Percentiles rank a stretch among this genome's conserved stretches.
Evolutionary conservation across 768 basidiomycete genomes (phyloP).

Genomic region (Lactarius quietus): DNA sequence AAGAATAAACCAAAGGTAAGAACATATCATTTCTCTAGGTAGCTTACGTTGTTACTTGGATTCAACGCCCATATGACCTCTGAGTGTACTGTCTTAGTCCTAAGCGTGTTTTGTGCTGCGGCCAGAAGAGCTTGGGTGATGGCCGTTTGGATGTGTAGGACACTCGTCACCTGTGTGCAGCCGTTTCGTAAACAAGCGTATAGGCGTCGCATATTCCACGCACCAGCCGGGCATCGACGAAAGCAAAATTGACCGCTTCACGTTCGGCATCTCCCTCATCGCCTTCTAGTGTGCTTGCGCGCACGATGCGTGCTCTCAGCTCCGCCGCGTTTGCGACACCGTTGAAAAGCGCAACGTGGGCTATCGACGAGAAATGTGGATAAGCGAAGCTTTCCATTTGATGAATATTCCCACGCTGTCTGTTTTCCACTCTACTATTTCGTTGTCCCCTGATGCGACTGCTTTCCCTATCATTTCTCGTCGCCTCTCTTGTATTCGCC

Average conservation of each 20-base stretch:
- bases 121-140: slow-evolving; percentile 79
- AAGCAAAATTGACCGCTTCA: slow-evolving; percentile 83
- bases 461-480: slow-evolving; percentile 19
- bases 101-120: slow-evolving; percentile 50
- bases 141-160: slow-evolving; percentile 78
- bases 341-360: slow-evolving; percentile 64
- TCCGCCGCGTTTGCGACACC: slow-evolving; percentile 59
- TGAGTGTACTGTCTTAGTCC: slow-evolving; percentile 86
- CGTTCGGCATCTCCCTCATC: slow-evolving; percentile 63
- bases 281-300: slow-evolving; percentile 59
- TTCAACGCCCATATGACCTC: slow-evolving; percentile 87
- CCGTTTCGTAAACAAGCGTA: not conserved
- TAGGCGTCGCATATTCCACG: not conserved
- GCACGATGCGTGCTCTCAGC: slow-evolving; percentile 64
- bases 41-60: slow-evolving; percentile 77
- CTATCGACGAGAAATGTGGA: slow-evolving; percentile 47
- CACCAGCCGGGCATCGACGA: slow-evolving; percentile 83
- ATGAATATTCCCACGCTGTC: slow-evolving; percentile 20
- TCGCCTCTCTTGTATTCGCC: slow-evolving; percentile 24
- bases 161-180: slow-evolving; percentile 68
- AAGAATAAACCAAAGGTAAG: not conserved
- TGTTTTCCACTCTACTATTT: not conserved
- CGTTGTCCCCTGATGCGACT: slow-evolving; percentile 3
- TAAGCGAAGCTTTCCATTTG: slow-evolving; percentile 55
- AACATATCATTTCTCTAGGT: not conserved